A percentile compares a stretch with the other conserved stretches of the same genome.
These are phyloP conservation scores for Debaryomyces sp. DNA, from an alignment of 1,139 yeast genomes.

Conservation along the genomic window DNA sequence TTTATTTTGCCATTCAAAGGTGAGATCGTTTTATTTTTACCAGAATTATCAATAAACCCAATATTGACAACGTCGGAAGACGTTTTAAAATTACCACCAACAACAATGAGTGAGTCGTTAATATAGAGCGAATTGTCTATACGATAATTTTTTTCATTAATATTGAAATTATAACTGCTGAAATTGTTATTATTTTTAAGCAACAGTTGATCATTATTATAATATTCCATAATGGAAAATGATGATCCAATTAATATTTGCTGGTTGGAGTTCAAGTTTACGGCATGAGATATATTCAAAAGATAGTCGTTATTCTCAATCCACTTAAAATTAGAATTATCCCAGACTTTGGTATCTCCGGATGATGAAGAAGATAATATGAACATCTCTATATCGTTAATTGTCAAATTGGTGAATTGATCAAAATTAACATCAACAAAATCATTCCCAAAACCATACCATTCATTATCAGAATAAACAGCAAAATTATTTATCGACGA, in stretches of 20 bases:
- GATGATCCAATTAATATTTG: constrained; percentile 43
- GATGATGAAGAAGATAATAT: constrained; percentile 36
- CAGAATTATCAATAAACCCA: constrained; percentile 44
- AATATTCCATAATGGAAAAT: constrained; percentile 41
- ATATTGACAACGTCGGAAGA: constrained; percentile 22
- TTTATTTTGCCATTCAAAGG: constrained; percentile 31
- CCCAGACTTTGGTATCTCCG: constrained; percentile 39
- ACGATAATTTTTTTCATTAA: constrained; percentile 33
- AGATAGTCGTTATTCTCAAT: constrained; percentile 36
- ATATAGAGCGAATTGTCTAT: constrained; percentile 45
- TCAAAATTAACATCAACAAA: constrained; percentile 25
- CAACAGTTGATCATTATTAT: constrained; percentile 34
- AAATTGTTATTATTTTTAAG: constrained; percentile 25
- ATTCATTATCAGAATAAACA: constrained; percentile 24
- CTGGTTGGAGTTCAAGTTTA: constrained; percentile 24
- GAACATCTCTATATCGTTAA: constrained; percentile 38
- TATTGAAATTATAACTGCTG: constrained; percentile 25
- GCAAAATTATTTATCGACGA: constrained; percentile 40
- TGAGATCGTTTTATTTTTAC: constrained; percentile 24
- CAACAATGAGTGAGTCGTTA: constrained; percentile 50
- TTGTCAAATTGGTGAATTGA: constrained; percentile 38
- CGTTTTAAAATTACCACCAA: constrained; percentile 51
- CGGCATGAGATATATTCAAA: constrained; percentile 41
- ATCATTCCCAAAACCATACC: constrained; percentile 46
- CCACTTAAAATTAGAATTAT: constrained; percentile 37